Percentiles rank a stretch among this genome's conserved stretches.
Conservation (phyloP, 768 basidiomycete species). For the Russula olivacea region DNA sequence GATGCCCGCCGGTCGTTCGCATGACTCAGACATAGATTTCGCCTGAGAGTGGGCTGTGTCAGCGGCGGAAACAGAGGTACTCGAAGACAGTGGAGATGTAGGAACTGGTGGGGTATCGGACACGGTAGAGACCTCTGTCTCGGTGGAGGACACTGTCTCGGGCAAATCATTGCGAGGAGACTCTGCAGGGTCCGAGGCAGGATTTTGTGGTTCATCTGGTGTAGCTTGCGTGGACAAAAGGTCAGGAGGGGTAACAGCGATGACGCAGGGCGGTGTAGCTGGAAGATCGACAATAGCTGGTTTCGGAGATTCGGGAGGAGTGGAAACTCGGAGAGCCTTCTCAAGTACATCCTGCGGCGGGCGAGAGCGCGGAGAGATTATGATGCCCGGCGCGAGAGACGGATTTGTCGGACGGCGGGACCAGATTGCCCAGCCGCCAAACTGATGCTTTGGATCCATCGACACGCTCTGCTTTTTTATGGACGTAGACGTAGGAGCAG, state of each 20-base stretch:
- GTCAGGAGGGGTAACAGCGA: background rate
- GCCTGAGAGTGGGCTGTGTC: constrained; percentile 31
- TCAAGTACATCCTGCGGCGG: constrained; percentile 57
- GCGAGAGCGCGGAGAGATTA: constrained; percentile 57
- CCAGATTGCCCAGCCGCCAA: constrained; percentile 56
- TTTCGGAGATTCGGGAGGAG: constrained; percentile 38
- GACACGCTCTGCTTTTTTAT: background rate
- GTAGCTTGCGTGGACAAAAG: background rate
- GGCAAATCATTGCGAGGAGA: constrained; percentile 28
- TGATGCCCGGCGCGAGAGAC: constrained; percentile 57
- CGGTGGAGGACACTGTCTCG: constrained; percentile 43
- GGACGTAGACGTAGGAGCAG: constrained; percentile 1
- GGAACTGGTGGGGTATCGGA: constrained; percentile 41
- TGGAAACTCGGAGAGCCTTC: constrained; percentile 47
- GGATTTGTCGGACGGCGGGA: constrained; percentile 66
- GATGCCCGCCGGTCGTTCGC: background rate
- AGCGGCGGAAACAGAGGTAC: constrained; percentile 48
- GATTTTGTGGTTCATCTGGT: constrained; percentile 2
- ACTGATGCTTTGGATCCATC: constrained; percentile 1
- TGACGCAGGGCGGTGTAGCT: background rate
- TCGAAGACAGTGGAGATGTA: constrained; percentile 53
- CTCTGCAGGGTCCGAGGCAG: constrained; percentile 16
- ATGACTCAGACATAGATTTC: constrained; percentile 7
- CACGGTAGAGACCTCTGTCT: constrained; percentile 47
- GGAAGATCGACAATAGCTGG: constrained; percentile 5